Base-by-base conservation (phyloP, 176 grass and related monocot genomes). In the Ananas comosus region DNA sequence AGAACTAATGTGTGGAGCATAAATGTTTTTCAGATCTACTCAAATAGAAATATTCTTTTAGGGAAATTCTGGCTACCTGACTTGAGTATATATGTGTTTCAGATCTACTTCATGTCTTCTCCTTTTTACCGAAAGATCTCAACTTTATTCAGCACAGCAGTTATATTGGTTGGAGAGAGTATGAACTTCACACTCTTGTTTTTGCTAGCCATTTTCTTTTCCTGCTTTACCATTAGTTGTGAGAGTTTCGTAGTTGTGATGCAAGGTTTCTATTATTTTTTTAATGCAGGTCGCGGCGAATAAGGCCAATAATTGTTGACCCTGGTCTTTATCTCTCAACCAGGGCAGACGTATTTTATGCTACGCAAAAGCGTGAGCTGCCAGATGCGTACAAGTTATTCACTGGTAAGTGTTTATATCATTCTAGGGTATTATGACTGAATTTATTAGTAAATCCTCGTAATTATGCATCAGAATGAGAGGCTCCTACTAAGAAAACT, bases 81-180 rank as follows among this genome's bases (percentile, higher is more conserved):
- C 29, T 67, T 73, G 42, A 70, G 14, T 78, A 58, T 49, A 56
- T 78, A 33, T 81, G 78, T 27, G 81, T 76, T 65, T 51, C 83
- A 97, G 93, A 97, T 83, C 86, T 92, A 16, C 82, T 97, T 50
- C 93, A 97, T 88, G 84, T 97, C 68, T 97, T 92, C 52, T 97
- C 89, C 70, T 97, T 90, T 66, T 42, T 97, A 74, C 89, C 89
- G 11, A 92, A 53, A 69, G 86, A 97, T 81, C 90, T 97, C 71
- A 97, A 90, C 84, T 97, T 97, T 81, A 80, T 97, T 77, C 86
- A 90, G 63, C 93, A 97, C 74, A 70, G 86, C 22, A 88, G 84
- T 82, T 97, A 97, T 80, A 87, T 97, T 49, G 84, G 93, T 74
- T 88, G 86, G 89, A 92, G 81, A 84, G 84, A 97, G 89, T 97